These are phyloP conservation scores for Penicillium sp. DNA, from an alignment of 2,329 filamentous ascomycete genomes.

Conservation along the genomic window DNA sequence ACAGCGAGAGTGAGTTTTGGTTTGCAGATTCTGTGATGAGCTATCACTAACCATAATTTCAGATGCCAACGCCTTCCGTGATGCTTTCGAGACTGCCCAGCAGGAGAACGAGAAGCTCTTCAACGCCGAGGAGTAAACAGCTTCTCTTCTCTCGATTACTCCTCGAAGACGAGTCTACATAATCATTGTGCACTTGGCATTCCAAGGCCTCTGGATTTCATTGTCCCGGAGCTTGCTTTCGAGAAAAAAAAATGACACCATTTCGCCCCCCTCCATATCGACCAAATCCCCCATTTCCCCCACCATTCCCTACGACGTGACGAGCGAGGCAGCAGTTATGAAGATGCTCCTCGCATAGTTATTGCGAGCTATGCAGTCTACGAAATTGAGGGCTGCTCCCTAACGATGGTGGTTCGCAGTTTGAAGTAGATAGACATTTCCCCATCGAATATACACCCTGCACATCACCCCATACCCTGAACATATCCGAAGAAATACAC, in stretches of 20 bases:
- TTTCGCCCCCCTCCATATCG: conserved; percentile 10
- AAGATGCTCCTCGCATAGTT: conserved; percentile 29
- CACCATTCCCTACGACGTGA: conserved; percentile 21
- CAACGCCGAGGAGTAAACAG: conserved; percentile 48
- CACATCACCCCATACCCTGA: conserved; percentile 19
- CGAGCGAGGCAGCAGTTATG: conserved; percentile 30
- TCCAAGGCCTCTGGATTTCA: conserved; percentile 14
- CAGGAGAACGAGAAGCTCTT: conserved; percentile 92
- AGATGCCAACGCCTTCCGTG: conserved; percentile 98
- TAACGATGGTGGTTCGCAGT: conserved; percentile 23
- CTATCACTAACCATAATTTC: conserved; percentile 18
- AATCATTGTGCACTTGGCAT: conserved; percentile 9
- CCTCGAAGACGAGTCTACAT: conserved; percentile 4
- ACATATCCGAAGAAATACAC: background rate
- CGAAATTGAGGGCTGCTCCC: conserved; percentile 22
- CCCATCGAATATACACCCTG: conserved; percentile 35
- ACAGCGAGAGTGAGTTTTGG: conserved; percentile 79
- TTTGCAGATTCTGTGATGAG: background rate
- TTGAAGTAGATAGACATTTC: conserved; percentile 38
- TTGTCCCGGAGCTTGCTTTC: conserved; percentile 14
- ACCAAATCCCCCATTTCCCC: conserved; percentile 10
- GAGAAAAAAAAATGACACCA: conserved; percentile 12
- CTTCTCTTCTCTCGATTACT: background rate
- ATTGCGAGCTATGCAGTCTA: conserved; percentile 27
- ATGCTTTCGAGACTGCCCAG: conserved; percentile 94